These are phyloP conservation scores for Podospora conica DNA, from an alignment of 495 filamentous ascomycete genomes.

Conservation along the genomic window DNA sequence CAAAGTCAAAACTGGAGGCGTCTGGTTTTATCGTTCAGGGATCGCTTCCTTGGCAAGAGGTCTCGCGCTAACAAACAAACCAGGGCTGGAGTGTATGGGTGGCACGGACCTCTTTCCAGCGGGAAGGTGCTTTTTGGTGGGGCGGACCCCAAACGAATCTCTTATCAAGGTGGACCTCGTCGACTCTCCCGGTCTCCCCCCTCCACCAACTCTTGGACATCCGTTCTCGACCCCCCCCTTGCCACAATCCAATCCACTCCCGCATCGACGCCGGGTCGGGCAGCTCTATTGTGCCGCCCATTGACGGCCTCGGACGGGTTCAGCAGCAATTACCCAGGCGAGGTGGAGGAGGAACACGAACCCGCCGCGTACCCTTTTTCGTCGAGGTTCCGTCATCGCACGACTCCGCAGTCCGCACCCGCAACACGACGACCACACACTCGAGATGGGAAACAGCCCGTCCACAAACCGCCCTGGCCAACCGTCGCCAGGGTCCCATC, in stretches of 20 bases:
- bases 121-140: neutral
- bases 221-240: neutral
- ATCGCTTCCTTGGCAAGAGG: no score
- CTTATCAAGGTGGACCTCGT: slow-evolving; percentile 2
- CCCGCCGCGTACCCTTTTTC: no score
- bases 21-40: no score
- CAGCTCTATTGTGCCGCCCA: slow-evolving; percentile 1
- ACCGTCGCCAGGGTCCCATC: slow-evolving; percentile 17
- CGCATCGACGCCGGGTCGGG: neutral
- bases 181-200: no score
- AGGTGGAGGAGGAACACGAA: slow-evolving; percentile 3
- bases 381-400: slow-evolving; percentile 7
- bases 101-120: slow-evolving; percentile 12
- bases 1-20: no score
- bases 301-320: neutral
- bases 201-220: neutral
- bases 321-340: neutral
- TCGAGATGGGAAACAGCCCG: slow-evolving; percentile 34
- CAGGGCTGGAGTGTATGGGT: no score
- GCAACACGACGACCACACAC: slow-evolving; percentile 1
- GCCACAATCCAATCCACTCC: slow-evolving; percentile 4
- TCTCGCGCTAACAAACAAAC: no score
- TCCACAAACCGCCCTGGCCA: slow-evolving; percentile 26
- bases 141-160: neutral
- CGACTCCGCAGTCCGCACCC: slow-evolving; percentile 5